Evolutionary conservation across 768 basidiomycete genomes (phyloP), one percentile per base, ranked within the genome.

Genomic region (Podaxis sp.): DNA sequence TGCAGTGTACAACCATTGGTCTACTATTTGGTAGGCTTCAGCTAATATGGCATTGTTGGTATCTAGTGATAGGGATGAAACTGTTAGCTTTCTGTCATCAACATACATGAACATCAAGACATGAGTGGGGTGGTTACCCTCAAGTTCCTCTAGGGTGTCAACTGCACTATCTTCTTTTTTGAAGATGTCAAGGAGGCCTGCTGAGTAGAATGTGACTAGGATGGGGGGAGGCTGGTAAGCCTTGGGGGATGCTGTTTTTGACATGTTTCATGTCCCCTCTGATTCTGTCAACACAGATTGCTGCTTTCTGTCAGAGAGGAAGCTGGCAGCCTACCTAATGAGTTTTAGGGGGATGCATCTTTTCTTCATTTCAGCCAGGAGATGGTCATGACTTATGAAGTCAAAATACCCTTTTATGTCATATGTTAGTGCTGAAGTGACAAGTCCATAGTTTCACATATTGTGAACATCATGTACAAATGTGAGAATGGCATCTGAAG

Each of bases 181-280:
- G 33, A 72, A 70, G 2, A 67, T 24, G 51, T 74, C 69, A 0
- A 71, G 65, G 7, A 73, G 66, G 52, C 69, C 68, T 0, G 66
- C 62, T 12, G 65, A 65, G 64, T 73, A 73, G 44, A 74, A 70
- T 0, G 71, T 60, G 0, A 70, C 65, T 0, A 74, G 65, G 20
- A 74, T 70, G 0, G 71, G 73, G 73, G 0, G 72, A 74, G 13
- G 71, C 50, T 17, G 75, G 74, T 2, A 72, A 75, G 7, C 75
- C 75, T 64, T 76, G 73, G 0, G 73, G 72, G n/a, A 76, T 74
- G 0, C 73, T 72, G 37, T 76, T 76, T 11, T 67, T 50, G 10
- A 76, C 71, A 1, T 58, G 51, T 22, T 69, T 64, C 70, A 74
- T 74, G 2, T 68, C 61, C 0, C 70, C 71, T 6, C 60, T n/a